Evolutionary conservation across 2,329 filamentous ascomycete species (phyloP), one percentile per base, ranked within the genome.

Genomic region (Pestalotiopsis sp.): DNA sequence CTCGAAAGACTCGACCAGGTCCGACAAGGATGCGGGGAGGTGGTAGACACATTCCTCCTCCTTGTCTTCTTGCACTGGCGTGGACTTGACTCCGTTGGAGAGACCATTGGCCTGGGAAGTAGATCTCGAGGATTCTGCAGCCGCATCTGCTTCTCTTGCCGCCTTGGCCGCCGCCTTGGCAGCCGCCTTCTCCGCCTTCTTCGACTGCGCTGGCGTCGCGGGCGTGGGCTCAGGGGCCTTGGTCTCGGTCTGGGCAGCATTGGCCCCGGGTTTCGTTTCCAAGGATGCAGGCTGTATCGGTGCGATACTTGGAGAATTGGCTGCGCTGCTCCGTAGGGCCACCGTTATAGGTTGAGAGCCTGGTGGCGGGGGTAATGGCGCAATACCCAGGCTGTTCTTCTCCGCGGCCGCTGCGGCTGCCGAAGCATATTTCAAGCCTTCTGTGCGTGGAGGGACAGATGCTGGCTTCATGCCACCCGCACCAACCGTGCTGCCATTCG

Each of bases 391-490:
- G 78, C 92, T 95, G 83, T 93, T 95, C 81, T 85, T 88, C 74
- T 97, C 94, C 1, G 96, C 95, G 0, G 95, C 96, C 0, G 96
- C 96, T 0, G 96, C 96, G 0, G 96, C 96, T 0, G 96, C 96
- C 49, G 96, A 98, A 59, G 96, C 96, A 79, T 99, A 99, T 81
- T 98, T 98, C 73, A 99, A 85, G 1, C 93, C 93, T 79, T 98
- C 95, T 6, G 93, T 91, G 79, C 95, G 90, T 69, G 93, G 90
- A 1, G 96, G 96, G 74, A 95, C 82, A 20, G 94, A 91, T 20
- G 96, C 96, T 13, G 96, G 95, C 84, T 98, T 99, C 95, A 98
- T 98, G 14, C 23, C 20, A 66, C 86, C 83, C 66, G 85, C 86
- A 66, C 85, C 81, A n/a, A 77, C 64, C 3, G 76, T 73, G 52